phyloP scores from a whole-genome alignment of 2,329 filamentous ascomycete genomes.

The Alternaria ethzedia region DNA sequence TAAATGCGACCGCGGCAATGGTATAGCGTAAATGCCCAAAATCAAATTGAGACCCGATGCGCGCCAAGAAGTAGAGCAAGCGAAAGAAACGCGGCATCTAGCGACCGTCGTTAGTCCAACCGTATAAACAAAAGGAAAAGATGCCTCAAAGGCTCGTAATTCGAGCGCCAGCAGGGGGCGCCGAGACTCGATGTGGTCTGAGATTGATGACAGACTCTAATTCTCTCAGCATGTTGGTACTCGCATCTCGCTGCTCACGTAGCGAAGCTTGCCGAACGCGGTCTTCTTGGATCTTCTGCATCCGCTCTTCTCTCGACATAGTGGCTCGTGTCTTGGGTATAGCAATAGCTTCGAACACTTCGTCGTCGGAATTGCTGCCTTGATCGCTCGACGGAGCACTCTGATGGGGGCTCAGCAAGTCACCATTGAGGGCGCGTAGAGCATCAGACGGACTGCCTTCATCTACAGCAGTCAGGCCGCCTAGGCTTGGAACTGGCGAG shows the following conservation, averaged over 20 bases:
- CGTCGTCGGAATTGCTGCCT: conserved; percentile 67
- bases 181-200: conserved; percentile 33
- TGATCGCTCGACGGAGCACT: conserved; percentile 52
- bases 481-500: conserved; percentile 62
- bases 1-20: conserved; percentile 14
- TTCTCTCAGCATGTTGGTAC: conserved; percentile 88
- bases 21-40: conserved; percentile 23
- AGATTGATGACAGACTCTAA: conserved; percentile 81
- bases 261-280: conserved; percentile 74
- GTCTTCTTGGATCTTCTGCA: conserved; percentile 87
- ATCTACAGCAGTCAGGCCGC: conserved; percentile 65
- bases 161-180: conserved; percentile 27
- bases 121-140: conserved; percentile 10
- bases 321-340: conserved; percentile 69
- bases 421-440: conserved; percentile 78
- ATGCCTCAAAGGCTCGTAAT: conserved; percentile 43
- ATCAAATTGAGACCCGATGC: conserved; percentile 8
- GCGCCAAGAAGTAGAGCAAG: conserved; percentile 1
- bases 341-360: conserved; percentile 91
- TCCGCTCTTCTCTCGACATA: conserved; percentile 84
- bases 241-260: conserved; percentile 79
- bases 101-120: conserved; percentile 21
- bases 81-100: conserved; percentile 11
- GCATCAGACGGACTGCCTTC: conserved; percentile 69
- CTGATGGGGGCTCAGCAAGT: conserved; percentile 57